Evolutionary conservation across 2,329 filamentous ascomycete genomes (phyloP).

Genomic region (Colletotrichum sp.): DNA sequence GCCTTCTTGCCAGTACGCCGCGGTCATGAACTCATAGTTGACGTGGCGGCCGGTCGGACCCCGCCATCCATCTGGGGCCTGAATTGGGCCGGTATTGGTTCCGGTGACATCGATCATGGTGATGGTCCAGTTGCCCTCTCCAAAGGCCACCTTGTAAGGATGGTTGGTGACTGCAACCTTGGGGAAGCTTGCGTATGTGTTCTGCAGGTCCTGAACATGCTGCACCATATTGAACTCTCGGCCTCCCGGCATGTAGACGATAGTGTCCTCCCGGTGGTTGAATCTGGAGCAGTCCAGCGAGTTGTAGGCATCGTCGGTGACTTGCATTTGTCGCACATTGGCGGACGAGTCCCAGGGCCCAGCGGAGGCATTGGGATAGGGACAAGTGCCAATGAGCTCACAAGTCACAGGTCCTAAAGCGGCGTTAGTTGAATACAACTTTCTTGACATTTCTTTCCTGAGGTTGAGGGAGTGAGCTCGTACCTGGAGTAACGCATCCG

Average conservation of each 20-base stretch:
- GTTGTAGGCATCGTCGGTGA: not conserved
- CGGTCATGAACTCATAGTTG: not conserved
- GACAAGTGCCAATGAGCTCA: not conserved
- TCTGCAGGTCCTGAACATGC: not conserved
- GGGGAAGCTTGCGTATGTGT: not conserved
- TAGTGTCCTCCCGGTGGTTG: not conserved
- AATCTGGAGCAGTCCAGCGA: not conserved
- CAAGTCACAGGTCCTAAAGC: not conserved
- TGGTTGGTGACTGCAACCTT: not conserved
- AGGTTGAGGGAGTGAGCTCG: no score
- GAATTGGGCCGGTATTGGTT: not conserved
- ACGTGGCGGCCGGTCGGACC: not conserved
- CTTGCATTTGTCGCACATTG: not conserved
- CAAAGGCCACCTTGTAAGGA: no score
- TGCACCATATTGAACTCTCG: not conserved
- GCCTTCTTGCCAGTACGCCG: not conserved
- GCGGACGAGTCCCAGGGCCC: not conserved
- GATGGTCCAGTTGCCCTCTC: no score
- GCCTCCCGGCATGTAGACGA: not conserved
- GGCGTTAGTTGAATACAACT: not conserved
- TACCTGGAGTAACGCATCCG: not conserved
- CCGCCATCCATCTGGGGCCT: not conserved
- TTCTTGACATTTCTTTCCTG: not conserved
- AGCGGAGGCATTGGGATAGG: not conserved
- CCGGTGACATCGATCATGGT: no score